Conservation (phyloP, 768 basidiomycete genomes). For the Tylopilus vinaceipallidus region DNA sequence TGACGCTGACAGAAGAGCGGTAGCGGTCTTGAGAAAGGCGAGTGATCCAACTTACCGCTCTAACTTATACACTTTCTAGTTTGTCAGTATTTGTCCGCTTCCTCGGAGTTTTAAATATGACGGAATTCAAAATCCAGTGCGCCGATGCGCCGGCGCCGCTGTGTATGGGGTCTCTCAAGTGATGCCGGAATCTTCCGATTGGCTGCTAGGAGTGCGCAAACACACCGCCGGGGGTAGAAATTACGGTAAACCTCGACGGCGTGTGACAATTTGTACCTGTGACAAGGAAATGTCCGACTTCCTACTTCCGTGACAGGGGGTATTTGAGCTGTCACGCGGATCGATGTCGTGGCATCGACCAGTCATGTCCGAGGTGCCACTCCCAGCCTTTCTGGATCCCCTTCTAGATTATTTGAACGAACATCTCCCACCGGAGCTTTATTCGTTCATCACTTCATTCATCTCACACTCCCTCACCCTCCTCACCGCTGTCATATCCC, state of each 20-base stretch:
- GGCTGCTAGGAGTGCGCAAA: constrained; percentile 11
- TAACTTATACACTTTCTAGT: constrained; percentile 31
- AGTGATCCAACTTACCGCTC: constrained; percentile 18
- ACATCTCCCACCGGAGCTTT: constrained; percentile 54
- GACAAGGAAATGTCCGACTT: constrained; percentile 11
- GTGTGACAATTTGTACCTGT: constrained; percentile 14
- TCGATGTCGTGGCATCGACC: constrained; percentile 22
- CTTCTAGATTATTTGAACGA: constrained; percentile 54
- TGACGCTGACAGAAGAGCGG: constrained; percentile 7
- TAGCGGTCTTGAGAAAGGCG: constrained; percentile 27
- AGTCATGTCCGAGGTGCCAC: constrained; percentile 30
- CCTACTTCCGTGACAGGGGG: constrained; percentile 14
- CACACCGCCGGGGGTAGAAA: constrained; percentile 6
- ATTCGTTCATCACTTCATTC: constrained; percentile 47
- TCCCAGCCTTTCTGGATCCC: constrained; percentile 53
- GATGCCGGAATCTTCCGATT: constrained; percentile 29
- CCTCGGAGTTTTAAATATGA: constrained; percentile 22
- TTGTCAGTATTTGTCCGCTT: constrained; percentile 24
- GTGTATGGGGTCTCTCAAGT: neutral
- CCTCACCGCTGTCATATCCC: constrained; percentile 44
- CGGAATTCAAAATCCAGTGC: constrained; percentile 19
- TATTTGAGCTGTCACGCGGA: constrained; percentile 16
- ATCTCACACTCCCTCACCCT: constrained; percentile 54
- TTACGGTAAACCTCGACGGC: constrained; percentile 4
- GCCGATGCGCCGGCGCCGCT: constrained; percentile 16